phyloP scores from a whole-genome alignment of 768 basidiomycete genomes.

The Omphalotus guepiniiformis region DNA sequence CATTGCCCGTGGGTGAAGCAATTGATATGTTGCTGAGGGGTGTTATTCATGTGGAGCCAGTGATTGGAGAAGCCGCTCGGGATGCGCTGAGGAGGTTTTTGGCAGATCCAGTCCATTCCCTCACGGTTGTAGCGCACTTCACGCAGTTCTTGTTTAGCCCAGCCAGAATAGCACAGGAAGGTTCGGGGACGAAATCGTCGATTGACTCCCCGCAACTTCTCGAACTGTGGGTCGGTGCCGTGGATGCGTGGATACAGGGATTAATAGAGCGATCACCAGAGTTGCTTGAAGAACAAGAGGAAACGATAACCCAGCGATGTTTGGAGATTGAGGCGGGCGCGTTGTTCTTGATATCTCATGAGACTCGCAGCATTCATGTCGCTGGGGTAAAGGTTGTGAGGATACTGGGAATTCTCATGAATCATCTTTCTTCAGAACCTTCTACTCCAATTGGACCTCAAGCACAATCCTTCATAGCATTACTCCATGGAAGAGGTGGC shows the following conservation, averaged over 20 bases:
- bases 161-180: conserved; percentile 54
- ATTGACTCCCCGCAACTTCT: conserved; percentile 67
- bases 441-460: conserved; percentile 23
- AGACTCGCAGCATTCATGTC: conserved; percentile 43
- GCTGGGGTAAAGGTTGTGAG: conserved; percentile 65
- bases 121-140: conserved; percentile 58
- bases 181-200: conserved; percentile 56
- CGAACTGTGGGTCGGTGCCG: conserved; percentile 66
- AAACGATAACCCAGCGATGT: conserved; percentile 40
- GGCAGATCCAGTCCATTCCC: conserved; percentile 50
- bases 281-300: conserved; percentile 35
- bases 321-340: conserved; percentile 68
- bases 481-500: conserved; percentile 47
- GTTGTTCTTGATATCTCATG: conserved; percentile 69
- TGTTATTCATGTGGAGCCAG: conserved; percentile 81
- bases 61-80: conserved; percentile 63
- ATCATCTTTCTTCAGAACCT: conserved; percentile 35
- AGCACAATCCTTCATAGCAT: conserved; percentile 39
- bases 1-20: conserved; percentile 50
- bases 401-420: conserved; percentile 45
- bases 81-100: conserved; percentile 71
- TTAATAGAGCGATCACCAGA: conserved; percentile 39
- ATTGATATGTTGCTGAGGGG: conserved; percentile 79
- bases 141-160: conserved; percentile 75
- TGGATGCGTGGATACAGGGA: conserved; percentile 63